Percentiles rank a stretch among this genome's conserved stretches.
Conservation (phyloP, 805 yeast species). For the Cephaloascus fragrans region DNA sequence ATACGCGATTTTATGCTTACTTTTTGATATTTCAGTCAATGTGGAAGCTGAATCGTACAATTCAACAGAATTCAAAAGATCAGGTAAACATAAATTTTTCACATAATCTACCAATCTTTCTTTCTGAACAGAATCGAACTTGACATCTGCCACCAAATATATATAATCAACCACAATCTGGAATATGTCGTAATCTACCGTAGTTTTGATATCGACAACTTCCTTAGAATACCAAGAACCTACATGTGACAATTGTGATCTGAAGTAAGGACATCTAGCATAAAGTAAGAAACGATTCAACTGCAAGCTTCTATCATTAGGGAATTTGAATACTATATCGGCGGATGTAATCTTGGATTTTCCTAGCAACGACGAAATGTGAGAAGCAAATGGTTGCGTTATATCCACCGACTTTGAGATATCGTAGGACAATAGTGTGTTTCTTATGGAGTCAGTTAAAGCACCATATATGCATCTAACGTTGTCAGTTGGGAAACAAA, state of each 20-base stretch:
- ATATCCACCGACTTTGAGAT: constrained; percentile 60
- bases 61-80: constrained; percentile 24
- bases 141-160: constrained; percentile 20
- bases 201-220: constrained; percentile 9
- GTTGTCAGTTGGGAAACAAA: background rate
- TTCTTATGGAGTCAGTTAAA: constrained; percentile 53
- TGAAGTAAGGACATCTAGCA: constrained; percentile 20
- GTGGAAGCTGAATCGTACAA: constrained; percentile 13
- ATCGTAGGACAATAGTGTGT: constrained; percentile 48
- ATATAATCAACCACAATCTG: constrained; percentile 16
- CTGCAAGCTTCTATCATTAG: constrained; percentile 6
- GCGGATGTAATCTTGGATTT: constrained; percentile 15
- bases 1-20: constrained; percentile 20
- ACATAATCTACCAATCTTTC: constrained; percentile 19
- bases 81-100: constrained; percentile 18
- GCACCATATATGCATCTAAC: constrained; percentile 66
- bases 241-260: constrained; percentile 8
- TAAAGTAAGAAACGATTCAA: constrained; percentile 23
- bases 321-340: constrained; percentile 14
- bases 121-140: constrained; percentile 20
- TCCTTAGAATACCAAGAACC: constrained; percentile 12
- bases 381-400: constrained; percentile 65
- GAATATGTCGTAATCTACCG: constrained; percentile 10
- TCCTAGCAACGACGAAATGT: constrained; percentile 39
- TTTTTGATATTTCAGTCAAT: constrained; percentile 14